Conservation (phyloP, 2,329 filamentous ascomycete genomes). For the Xylaria multiplex region DNA sequence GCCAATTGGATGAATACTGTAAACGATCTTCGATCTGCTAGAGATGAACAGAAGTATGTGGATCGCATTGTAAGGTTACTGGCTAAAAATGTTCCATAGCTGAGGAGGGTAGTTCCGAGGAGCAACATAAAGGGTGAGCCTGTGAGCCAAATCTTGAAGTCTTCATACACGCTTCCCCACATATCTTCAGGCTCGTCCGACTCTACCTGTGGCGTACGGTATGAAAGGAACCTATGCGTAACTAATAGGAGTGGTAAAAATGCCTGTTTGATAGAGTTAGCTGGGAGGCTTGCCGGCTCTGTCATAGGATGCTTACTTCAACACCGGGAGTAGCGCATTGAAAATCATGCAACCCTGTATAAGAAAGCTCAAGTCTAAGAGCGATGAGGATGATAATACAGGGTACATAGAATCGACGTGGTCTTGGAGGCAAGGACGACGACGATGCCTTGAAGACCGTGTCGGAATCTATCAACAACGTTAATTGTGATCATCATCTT, state of each 20-base stretch:
- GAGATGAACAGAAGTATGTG: conserved; percentile 62
- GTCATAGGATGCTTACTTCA: conserved; percentile 52
- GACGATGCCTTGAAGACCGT: conserved; percentile 51
- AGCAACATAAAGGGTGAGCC: conserved; percentile 54
- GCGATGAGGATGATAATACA: conserved; percentile 57
- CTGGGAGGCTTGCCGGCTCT: background rate
- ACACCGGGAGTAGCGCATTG: conserved; percentile 63
- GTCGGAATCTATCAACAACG: conserved; percentile 41
- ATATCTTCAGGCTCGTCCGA: conserved; percentile 58
- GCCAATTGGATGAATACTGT: conserved; percentile 56
- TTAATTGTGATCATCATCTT: conserved; percentile 24
- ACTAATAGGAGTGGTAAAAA: conserved; percentile 59
- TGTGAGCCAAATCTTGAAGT: conserved; percentile 59
- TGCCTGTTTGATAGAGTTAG: conserved; percentile 49
- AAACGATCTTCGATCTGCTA: conserved; percentile 52
- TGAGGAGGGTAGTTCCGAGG: conserved; percentile 53
- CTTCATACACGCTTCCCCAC: conserved; percentile 59
- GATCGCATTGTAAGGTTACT: conserved; percentile 55
- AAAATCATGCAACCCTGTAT: conserved; percentile 57
- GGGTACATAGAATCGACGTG: conserved; percentile 58
- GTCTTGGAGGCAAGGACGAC: conserved; percentile 56
- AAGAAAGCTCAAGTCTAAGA: conserved; percentile 59
- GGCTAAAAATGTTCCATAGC: conserved; percentile 56
- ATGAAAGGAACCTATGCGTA: conserved; percentile 56
- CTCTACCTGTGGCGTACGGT: conserved; percentile 49